Conservation (phyloP, 176 grass and related monocot species). For the Tuctoria greenei region DNA sequence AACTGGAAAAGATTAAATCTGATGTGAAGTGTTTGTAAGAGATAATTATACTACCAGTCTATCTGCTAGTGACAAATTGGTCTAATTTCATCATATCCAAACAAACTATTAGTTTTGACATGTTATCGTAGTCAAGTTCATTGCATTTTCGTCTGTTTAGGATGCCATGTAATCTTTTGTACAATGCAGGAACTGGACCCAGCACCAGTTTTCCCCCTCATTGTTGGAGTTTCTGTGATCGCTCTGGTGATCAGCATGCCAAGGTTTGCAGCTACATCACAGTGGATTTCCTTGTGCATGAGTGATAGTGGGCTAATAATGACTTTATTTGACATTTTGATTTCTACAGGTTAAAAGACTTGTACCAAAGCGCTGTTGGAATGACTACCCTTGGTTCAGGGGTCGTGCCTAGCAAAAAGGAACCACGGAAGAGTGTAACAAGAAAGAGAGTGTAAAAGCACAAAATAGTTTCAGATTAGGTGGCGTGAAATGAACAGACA, state of each 20-base stretch:
- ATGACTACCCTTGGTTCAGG: constrained; percentile 58
- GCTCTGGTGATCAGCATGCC: constrained; percentile 87
- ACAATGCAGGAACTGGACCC: constrained; percentile 69
- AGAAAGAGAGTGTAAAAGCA: constrained; percentile 69
- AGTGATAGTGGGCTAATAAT: constrained; percentile 4
- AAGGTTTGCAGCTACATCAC: constrained; percentile 58
- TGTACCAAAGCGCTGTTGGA: constrained; percentile 70
- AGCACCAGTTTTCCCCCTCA: constrained; percentile 75
- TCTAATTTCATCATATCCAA: background rate
- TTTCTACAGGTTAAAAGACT: constrained; percentile 73
- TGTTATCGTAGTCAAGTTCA: constrained; percentile 5
- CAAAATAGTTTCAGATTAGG: constrained; percentile 36
- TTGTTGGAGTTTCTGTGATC: constrained; percentile 74
- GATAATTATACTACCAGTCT: background rate
- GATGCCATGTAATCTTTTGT: constrained; percentile 24
- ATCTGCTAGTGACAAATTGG: background rate
- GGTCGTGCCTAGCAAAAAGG: constrained; percentile 49
- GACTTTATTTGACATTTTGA: constrained; percentile 27
- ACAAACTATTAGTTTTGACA: background rate
- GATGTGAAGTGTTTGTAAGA: constrained; percentile 13
- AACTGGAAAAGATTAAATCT: constrained; percentile 15
- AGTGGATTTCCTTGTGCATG: background rate
- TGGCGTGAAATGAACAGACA: constrained; percentile 19
- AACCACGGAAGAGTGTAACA: constrained; percentile 62
- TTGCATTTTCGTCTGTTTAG: constrained; percentile 13